These are phyloP conservation scores for Ascocoryne sarcoides DNA, from an alignment of 2,329 filamentous ascomycete species.

Conservation along the genomic window DNA sequence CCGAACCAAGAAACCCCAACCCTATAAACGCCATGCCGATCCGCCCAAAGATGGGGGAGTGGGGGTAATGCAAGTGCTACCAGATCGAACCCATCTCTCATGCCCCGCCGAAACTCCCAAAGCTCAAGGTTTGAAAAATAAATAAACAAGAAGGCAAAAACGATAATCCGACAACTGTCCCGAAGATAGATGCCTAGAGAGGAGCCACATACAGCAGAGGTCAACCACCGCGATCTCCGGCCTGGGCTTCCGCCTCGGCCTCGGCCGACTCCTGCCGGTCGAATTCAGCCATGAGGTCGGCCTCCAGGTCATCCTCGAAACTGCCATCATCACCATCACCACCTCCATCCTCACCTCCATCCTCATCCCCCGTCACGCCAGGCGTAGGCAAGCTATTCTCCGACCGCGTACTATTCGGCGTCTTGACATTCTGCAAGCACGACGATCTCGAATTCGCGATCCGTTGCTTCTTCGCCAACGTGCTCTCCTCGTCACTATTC, in stretches of 20 bases:
- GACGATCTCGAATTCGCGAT: conserved; percentile 39
- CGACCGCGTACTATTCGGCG: conserved; percentile 30
- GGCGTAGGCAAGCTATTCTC: conserved; percentile 35
- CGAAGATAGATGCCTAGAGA: too few relatives aligned
- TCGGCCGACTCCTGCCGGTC: too few relatives aligned
- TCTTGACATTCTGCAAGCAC: conserved; percentile 38
- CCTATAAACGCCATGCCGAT: too few relatives aligned
- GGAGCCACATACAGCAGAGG: too few relatives aligned
- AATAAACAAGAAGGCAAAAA: conserved; percentile 3
- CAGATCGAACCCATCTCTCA: too few relatives aligned
- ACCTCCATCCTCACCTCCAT: conserved; percentile 31
- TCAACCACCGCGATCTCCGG: too few relatives aligned
- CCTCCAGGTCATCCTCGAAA: conserved; percentile 48
- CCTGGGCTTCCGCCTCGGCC: too few relatives aligned
- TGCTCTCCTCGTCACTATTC: conserved; percentile 40
- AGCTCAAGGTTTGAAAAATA: too few relatives aligned
- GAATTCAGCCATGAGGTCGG: conserved; percentile 39
- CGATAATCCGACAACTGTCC: background rate
- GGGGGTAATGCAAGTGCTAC: too few relatives aligned
- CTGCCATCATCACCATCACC: conserved; percentile 33
- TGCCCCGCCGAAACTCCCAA: too few relatives aligned
- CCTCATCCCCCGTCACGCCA: conserved; percentile 47
- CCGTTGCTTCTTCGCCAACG: conserved; percentile 43
- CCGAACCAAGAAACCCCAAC: too few relatives aligned
- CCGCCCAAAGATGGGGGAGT: too few relatives aligned